Conservation (phyloP, 495 filamentous ascomycete genomes). For the Penicillium desertorum region DNA sequence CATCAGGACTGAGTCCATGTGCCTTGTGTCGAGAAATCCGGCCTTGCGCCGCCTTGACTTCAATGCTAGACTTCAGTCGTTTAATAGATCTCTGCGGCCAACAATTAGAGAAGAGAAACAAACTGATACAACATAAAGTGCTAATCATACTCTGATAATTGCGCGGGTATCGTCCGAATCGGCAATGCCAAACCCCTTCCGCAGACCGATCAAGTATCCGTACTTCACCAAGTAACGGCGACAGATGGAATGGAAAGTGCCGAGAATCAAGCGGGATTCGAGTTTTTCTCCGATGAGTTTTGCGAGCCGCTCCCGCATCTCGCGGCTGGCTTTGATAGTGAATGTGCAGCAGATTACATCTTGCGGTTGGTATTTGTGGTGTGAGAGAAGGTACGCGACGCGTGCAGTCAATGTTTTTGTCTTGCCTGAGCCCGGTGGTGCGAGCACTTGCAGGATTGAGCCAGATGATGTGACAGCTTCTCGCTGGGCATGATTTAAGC, state of each 20-base stretch:
- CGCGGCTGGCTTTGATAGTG: constrained; percentile 92
- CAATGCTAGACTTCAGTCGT: constrained; percentile 62
- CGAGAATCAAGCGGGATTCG: constrained; percentile 78
- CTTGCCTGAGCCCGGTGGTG: constrained; percentile 85
- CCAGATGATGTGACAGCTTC: constrained; percentile 81
- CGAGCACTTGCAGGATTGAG: constrained; percentile 83
- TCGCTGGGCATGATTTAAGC: constrained; percentile 80
- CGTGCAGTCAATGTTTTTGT: constrained; percentile 95
- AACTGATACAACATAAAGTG: constrained; percentile 2
- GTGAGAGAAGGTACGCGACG: constrained; percentile 88
- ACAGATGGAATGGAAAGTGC: constrained; percentile 95
- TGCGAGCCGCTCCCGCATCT: constrained; percentile 89
- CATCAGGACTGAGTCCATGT: constrained; percentile 55
- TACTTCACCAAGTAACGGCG: constrained; percentile 82
- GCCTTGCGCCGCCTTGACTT: constrained; percentile 64
- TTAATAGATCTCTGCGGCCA: constrained; percentile 69
- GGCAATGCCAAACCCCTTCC: constrained; percentile 87
- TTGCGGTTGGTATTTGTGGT: constrained; percentile 74
- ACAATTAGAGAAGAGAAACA: constrained; percentile 13
- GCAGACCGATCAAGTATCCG: constrained; percentile 79
- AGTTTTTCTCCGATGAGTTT: constrained; percentile 73
- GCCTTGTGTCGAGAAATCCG: constrained; percentile 89
- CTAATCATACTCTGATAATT: constrained; percentile 55
- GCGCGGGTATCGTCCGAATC: constrained; percentile 77
- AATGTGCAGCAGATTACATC: constrained; percentile 98